Conservation (phyloP, 305 asterid genomes). For the Lippia alba region DNA sequence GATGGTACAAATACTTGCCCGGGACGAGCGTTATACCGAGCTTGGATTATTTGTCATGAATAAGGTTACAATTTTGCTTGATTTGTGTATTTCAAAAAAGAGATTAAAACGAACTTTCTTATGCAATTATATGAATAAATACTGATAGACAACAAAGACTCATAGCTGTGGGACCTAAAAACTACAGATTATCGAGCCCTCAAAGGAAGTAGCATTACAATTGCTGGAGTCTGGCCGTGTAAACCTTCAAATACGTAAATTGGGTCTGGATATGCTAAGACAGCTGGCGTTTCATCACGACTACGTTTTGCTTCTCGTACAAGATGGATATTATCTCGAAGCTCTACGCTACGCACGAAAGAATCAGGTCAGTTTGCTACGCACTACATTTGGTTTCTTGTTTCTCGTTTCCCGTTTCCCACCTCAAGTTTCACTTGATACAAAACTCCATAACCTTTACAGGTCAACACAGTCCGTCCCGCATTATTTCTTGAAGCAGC, state of each 20-base stretch:
- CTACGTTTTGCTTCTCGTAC: slow-evolving; percentile 79
- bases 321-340: slow-evolving; percentile 90
- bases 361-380: slow-evolving; percentile 61
- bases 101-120: background rate
- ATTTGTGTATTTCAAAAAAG: slow-evolving; percentile 17
- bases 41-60: slow-evolving; percentile 75
- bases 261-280: slow-evolving; percentile 86
- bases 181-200: slow-evolving; percentile 89
- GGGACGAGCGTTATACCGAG: slow-evolving; percentile 77
- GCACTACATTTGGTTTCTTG: no score
- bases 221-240: slow-evolving; percentile 81
- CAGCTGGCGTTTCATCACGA: slow-evolving; percentile 83
- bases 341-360: slow-evolving; percentile 91
- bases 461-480: slow-evolving; percentile 88
- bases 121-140: background rate
- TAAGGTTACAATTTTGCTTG: slow-evolving; percentile 58
- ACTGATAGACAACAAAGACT: slow-evolving; percentile 25
- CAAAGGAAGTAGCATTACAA: slow-evolving; percentile 92
- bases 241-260: slow-evolving; percentile 70
- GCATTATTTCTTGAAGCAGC: slow-evolving; percentile 93
- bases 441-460: slow-evolving; percentile 36
- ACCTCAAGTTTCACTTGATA: slow-evolving; percentile 2
- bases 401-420: no score
- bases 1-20: slow-evolving; percentile 81
- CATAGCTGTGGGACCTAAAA: slow-evolving; percentile 26